Conservation (phyloP, 768 basidiomycete genomes). For the Boletus eberwhitei region DNA sequence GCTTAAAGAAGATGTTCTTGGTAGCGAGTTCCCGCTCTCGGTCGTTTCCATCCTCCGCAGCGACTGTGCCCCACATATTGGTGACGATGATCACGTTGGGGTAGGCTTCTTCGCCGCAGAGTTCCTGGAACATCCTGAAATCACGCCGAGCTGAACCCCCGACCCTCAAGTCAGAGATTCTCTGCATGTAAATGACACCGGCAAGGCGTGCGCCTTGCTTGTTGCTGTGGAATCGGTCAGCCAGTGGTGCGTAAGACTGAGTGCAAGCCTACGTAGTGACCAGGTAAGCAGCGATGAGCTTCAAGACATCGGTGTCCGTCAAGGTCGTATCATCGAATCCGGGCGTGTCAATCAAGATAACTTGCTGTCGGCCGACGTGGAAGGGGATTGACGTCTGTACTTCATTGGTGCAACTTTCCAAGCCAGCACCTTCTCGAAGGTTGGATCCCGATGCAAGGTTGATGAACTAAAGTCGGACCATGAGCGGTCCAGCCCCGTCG, state of each 20-base stretch:
- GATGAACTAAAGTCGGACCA: slow-evolving; percentile 31
- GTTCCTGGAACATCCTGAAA: slow-evolving; percentile 48
- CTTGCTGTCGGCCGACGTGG: slow-evolving; percentile 29
- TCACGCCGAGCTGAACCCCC: slow-evolving; percentile 47
- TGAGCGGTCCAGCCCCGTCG: background rate
- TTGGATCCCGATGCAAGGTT: slow-evolving; percentile 33
- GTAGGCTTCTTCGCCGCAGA: slow-evolving; percentile 52
- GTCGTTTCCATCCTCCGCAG: slow-evolving; percentile 32
- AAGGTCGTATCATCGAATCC: slow-evolving; percentile 56
- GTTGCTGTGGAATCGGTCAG: slow-evolving; percentile 27
- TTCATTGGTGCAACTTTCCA: slow-evolving; percentile 36
- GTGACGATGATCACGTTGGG: slow-evolving; percentile 50
- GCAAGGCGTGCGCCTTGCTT: slow-evolving; percentile 38
- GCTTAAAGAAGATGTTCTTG: slow-evolving; percentile 47
- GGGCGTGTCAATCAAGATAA: slow-evolving; percentile 58
- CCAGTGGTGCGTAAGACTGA: background rate
- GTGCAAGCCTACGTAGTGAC: slow-evolving; percentile 28
- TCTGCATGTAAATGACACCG: slow-evolving; percentile 53
- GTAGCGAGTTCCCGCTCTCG: slow-evolving; percentile 45
- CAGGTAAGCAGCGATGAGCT: slow-evolving; percentile 44
- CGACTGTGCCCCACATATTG: slow-evolving; percentile 49
- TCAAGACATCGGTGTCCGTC: slow-evolving; percentile 50
- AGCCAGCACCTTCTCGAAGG: slow-evolving; percentile 30
- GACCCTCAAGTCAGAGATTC: slow-evolving; percentile 49
- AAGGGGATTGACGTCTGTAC: slow-evolving; percentile 31